A percentile compares a stretch with the other conserved stretches of the same genome.
Conservation (phyloP, 140 eudicot species). For the Eryngium alpinum region DNA sequence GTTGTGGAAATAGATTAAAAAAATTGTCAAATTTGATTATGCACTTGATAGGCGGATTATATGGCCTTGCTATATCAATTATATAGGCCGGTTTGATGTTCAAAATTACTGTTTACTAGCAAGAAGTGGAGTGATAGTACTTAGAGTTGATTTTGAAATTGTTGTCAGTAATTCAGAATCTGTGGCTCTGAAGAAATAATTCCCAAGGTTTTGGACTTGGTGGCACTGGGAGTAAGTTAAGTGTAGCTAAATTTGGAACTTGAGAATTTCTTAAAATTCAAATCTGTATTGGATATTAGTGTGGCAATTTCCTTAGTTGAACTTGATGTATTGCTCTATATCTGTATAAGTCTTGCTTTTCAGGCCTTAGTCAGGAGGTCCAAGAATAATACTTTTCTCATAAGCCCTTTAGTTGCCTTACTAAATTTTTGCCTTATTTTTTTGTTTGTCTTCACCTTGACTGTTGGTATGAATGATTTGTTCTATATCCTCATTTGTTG, state of each 20-base stretch:
- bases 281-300: neutral
- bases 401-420: neutral
- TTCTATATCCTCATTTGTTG: neutral
- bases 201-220: neutral
- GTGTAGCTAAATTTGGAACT: neutral
- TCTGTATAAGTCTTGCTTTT: neutral
- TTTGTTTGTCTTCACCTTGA: neutral
- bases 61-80: neutral
- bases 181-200: neutral
- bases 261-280: neutral
- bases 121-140: too few relatives aligned
- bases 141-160: too few relatives aligned
- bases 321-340: neutral
- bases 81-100: neutral
- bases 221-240: neutral
- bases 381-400: neutral
- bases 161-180: neutral
- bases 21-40: neutral
- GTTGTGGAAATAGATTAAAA: neutral
- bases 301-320: neutral
- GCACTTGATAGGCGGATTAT: neutral
- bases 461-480: neutral
- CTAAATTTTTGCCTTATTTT: neutral
- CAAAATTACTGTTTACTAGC: too few relatives aligned
- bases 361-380: neutral